Conservation (phyloP, 139 green algal species). For the Closterium sp. region DNA sequence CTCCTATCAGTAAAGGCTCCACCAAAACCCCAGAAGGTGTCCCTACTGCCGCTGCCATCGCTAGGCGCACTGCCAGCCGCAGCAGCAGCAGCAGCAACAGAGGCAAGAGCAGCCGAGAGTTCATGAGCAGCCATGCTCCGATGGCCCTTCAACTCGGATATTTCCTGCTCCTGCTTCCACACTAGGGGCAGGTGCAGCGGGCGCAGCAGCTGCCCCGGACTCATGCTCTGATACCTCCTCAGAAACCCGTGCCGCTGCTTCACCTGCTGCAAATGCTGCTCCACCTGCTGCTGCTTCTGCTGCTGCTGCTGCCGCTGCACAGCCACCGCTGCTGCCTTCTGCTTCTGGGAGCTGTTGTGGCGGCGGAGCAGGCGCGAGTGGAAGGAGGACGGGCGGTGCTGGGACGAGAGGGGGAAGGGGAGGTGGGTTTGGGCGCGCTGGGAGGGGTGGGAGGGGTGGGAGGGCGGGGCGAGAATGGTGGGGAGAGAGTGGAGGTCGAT, state of each 20-base stretch:
- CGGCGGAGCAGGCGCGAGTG: not conserved
- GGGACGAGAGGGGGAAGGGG: not conserved
- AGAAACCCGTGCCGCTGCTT: not conserved
- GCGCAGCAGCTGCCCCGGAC: not conserved
- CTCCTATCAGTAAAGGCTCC: not conserved
- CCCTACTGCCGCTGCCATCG: not conserved
- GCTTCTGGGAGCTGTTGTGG: not conserved
- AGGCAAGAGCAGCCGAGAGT: not conserved
- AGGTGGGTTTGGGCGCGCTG: not conserved
- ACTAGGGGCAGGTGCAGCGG: not conserved
- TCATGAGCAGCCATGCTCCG: not conserved
- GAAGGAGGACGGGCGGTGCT: not conserved
- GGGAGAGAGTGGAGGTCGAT: not conserved
- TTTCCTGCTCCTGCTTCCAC: not conserved
- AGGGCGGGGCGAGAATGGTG: not conserved
- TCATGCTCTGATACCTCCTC: not conserved
- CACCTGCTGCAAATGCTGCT: not conserved
- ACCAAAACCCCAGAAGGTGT: not conserved
- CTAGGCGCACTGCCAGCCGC: too few species aligned
- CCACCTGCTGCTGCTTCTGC: not conserved
- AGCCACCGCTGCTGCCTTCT: not conserved
- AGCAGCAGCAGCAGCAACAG: not conserved
- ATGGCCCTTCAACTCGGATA: not conserved
- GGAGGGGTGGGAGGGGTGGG: not conserved
- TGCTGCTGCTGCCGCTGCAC: not conserved